These are phyloP conservation scores for Phytophthora lateralis DNA, from an alignment of 352 stramenopile species.

Conservation along the genomic window DNA sequence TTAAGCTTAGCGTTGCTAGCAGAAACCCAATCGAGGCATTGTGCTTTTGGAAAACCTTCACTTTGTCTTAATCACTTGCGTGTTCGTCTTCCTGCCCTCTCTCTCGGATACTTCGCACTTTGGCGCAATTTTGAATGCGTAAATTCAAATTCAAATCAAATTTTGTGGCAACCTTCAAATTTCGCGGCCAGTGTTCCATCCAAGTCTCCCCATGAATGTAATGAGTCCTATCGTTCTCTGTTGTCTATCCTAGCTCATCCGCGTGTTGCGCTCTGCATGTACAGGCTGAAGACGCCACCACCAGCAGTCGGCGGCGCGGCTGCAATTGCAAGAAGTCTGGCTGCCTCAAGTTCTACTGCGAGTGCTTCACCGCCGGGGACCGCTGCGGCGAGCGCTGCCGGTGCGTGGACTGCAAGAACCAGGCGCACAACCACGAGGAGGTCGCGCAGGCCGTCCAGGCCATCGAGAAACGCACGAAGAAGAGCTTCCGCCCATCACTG, in stretches of 20 bases:
- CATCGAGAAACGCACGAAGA: conserved; percentile 63
- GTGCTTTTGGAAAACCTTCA: conserved; percentile 21
- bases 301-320: conserved; percentile 40
- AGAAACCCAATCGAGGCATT: conserved; percentile 30
- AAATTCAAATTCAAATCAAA: conserved; percentile 48
- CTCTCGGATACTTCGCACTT: too few relatives aligned
- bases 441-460: conserved; percentile 58
- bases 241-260: neutral
- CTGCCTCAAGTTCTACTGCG: conserved; percentile 95
- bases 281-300: neutral
- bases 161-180: conserved; percentile 27
- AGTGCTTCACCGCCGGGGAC: conserved; percentile 68
- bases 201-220: neutral
- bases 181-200: conserved; percentile 17
- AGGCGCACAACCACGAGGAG: conserved; percentile 56
- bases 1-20: conserved; percentile 29
- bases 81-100: too few relatives aligned
- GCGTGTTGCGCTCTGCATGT: conserved; percentile 22
- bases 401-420: conserved; percentile 83
- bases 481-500: conserved; percentile 45
- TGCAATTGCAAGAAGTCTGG: conserved; percentile 97
- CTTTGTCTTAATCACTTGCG: neutral
- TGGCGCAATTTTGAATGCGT: conserved; percentile 25
- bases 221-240: neutral
- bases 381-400: conserved; percentile 71